Evolutionary conservation across 2,329 filamentous ascomycete species (phyloP), one percentile per base, ranked within the genome.

Genomic region (Dactylella cylindrospora): DNA sequence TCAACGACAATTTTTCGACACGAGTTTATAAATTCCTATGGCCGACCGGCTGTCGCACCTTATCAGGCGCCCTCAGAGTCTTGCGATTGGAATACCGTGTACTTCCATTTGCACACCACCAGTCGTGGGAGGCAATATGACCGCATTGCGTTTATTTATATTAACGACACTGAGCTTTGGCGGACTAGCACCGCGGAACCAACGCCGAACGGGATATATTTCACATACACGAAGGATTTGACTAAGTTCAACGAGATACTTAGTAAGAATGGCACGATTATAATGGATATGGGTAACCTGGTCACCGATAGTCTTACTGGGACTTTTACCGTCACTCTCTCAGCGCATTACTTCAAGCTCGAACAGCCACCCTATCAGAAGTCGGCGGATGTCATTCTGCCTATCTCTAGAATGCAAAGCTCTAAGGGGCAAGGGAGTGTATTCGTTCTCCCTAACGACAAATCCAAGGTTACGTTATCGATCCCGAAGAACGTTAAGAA

Each of bases 141-240:
- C 70, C 80, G 88, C 31, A 77, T 91, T 6, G 88, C 82, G 3
- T 72, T 85, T 25, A 84, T 93, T 78, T 93, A 84, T 68, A 76
- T 93, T 29, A 82, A 82, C 32, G 85, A 91, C 70, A 82, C 80
- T 7, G 88, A 94, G 71, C 78, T 94, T n/a, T 93, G 86, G 77
- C 78, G 88, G 19, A 90, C 87, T 1, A 90, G 86, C 3, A 94
- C 88, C 0, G 86, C 88, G 3, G 86, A 94, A 73, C 87, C 88
- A 1, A 88, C 82, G 0, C 66, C 74, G 3, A 78, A 78, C 17
- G 88, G 87, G 5, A 90, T 93, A 64, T 74, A 79, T 22, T 68
- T 65, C 22, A 65, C 44, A 0, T 89, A 88, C 70, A 75, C 84
- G 50, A 93, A 91, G 72, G 87, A 94, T 70, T 83, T 90, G 81